Percentiles rank a stretch among this genome's conserved stretches.
These are phyloP conservation scores for Lipomyces japonicus DNA, from an alignment of 805 yeast species.

Conservation along the genomic window DNA sequence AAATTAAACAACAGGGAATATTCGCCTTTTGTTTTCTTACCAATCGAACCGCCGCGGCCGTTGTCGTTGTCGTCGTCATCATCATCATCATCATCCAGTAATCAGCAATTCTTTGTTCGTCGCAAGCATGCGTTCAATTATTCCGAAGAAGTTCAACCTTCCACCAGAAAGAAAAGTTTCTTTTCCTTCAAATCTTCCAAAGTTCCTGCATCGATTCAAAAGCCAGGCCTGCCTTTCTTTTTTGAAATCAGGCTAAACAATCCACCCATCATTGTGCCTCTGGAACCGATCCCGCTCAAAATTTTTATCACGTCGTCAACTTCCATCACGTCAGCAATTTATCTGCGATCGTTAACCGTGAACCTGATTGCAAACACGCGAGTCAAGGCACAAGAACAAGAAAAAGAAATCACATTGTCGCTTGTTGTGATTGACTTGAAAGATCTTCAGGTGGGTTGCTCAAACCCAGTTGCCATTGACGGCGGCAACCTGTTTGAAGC, in stretches of 20 bases:
- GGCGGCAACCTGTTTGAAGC: constrained; percentile 13
- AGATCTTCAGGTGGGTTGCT: constrained; percentile 24
- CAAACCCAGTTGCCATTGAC: background rate
- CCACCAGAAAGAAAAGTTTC: constrained; percentile 5
- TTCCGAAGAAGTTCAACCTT: background rate
- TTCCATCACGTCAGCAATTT: constrained; percentile 41
- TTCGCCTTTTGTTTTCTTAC: constrained; percentile 54
- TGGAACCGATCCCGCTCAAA: constrained; percentile 34
- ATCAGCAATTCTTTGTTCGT: constrained; percentile 45
- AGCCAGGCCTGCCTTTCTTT: constrained; percentile 31
- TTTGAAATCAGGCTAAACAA: constrained; percentile 50
- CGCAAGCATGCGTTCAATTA: constrained; percentile 29
- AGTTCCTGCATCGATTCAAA: constrained; percentile 9
- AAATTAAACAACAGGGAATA: constrained; percentile 46
- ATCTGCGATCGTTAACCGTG: constrained; percentile 43
- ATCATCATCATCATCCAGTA: constrained; percentile 4
- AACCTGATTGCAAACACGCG: constrained; percentile 35
- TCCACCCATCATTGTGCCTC: constrained; percentile 49
- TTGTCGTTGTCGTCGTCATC: constrained; percentile 4
- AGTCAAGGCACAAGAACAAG: constrained; percentile 33
- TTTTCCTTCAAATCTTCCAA: background rate
- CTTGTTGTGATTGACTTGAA: constrained; percentile 31
- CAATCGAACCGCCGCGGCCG: constrained; percentile 37
- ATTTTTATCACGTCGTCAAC: constrained; percentile 14
- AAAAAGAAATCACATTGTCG: constrained; percentile 18